A percentile compares a stretch with the other conserved stretches of the same genome.
These are phyloP conservation scores for Calonectria henricotiae DNA, from an alignment of 2,329 filamentous ascomycete species.

Conservation along the genomic window DNA sequence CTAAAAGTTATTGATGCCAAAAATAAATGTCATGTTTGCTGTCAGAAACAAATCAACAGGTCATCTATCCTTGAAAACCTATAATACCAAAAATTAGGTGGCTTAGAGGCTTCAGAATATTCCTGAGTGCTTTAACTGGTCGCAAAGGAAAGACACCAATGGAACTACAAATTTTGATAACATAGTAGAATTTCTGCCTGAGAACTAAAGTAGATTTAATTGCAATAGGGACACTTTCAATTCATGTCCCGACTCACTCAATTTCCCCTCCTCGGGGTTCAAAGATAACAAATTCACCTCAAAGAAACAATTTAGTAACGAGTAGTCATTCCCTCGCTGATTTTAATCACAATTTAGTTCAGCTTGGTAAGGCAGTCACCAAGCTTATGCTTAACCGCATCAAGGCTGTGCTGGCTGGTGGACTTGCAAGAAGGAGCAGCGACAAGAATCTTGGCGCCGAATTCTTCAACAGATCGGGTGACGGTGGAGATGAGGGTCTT, in stretches of 20 bases:
- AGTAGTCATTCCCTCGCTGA: constrained; percentile 3
- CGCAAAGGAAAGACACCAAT: not conserved
- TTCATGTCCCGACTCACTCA: constrained; percentile 12
- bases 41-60: too few species aligned
- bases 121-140: not conserved
- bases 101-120: too few species aligned
- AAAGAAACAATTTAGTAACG: constrained; percentile 18
- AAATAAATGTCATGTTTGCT: too few species aligned
- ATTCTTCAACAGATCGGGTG: constrained; percentile 10
- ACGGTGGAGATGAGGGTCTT: constrained; percentile 2
- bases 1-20: too few species aligned
- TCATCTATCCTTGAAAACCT: too few species aligned
- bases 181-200: constrained; percentile 14
- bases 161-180: not conserved
- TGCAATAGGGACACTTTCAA: constrained; percentile 5
- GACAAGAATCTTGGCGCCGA: constrained; percentile 12
- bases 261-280: constrained; percentile 14
- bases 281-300: constrained; percentile 4
- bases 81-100: too few species aligned
- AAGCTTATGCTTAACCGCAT: constrained; percentile 13
- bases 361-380: constrained; percentile 12
- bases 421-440: constrained; percentile 13
- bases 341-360: not conserved
- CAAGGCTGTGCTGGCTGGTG: constrained; percentile 13
- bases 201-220: constrained; percentile 17